phyloP scores from a whole-genome alignment of 371 early-diverging fungal genomes.

The Rhizomucor pusillus region DNA sequence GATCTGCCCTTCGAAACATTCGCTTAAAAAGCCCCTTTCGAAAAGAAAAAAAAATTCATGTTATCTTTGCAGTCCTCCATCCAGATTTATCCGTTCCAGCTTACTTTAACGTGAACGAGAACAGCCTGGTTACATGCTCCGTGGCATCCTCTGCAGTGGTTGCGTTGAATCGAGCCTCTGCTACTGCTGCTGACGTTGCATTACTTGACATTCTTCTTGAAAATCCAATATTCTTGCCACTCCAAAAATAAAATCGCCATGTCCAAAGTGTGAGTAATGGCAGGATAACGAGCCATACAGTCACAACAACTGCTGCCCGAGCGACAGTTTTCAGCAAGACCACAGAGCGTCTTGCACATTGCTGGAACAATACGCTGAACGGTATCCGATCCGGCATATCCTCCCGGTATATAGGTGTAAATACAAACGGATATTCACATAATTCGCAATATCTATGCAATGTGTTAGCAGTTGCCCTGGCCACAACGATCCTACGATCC shows the following conservation, averaged over 20 bases:
- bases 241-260: constrained; percentile 79
- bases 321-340: constrained; percentile 25
- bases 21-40: constrained; percentile 63
- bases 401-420: constrained; percentile 71
- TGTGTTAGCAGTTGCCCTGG: constrained; percentile 2
- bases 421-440: constrained; percentile 73
- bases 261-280: constrained; percentile 83
- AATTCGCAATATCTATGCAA: constrained; percentile 70
- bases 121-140: not conserved
- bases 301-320: constrained; percentile 58
- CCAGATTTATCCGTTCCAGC: not conserved
- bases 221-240: constrained; percentile 54
- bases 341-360: constrained; percentile 41
- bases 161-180: not conserved
- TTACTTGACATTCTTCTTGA: constrained; percentile 6
- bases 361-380: constrained; percentile 42
- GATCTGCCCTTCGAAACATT: constrained; percentile 88
- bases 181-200: not conserved
- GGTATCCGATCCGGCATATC: constrained; percentile 75
- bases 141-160: not conserved
- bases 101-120: constrained; percentile 9
- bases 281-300: constrained; percentile 81
- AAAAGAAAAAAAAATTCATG: not conserved
- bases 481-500: constrained; percentile 2
- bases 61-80: not conserved